Percentiles rank a stretch among this genome's conserved stretches.
phyloP scores from a whole-genome alignment of 2,329 filamentous ascomycete species.

The Trichoderma cornu-damae region DNA sequence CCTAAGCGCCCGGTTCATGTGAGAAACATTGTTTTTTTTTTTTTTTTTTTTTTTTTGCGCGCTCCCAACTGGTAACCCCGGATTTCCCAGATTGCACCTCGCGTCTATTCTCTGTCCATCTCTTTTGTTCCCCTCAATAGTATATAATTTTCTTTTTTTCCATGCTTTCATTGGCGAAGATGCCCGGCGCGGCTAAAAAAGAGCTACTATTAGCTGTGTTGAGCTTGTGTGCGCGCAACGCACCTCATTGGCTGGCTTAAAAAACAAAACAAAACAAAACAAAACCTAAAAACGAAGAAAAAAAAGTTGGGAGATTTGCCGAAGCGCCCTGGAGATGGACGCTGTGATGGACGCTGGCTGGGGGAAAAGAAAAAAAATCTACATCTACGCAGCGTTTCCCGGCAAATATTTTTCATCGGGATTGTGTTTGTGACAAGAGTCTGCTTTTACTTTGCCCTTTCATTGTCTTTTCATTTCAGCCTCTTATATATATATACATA shows the following conservation, averaged over 20 bases:
- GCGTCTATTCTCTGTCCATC: too few species aligned
- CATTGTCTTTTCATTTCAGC: neutral
- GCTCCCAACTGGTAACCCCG: neutral
- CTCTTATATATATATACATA: neutral
- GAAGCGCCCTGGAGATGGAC: neutral
- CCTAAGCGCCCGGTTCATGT: conserved; percentile 10
- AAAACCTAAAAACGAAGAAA: too few species aligned
- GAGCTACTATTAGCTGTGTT: neutral
- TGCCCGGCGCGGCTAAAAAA: neutral
- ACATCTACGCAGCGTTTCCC: conserved; percentile 11
- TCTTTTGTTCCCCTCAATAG: too few species aligned
- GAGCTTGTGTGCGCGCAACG: neutral
- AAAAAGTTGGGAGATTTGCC: neutral
- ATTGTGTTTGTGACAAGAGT: neutral
- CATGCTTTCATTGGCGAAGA: neutral
- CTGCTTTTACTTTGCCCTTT: neutral
- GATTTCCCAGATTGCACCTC: neutral
- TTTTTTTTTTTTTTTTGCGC: too few species aligned
- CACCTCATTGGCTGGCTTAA: neutral
- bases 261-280: too few species aligned
- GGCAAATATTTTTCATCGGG: neutral
- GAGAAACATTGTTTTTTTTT: too few species aligned
- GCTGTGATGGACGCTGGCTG: too few species aligned
- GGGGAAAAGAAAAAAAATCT: too few species aligned
- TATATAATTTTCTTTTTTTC: neutral